phyloP scores from a whole-genome alignment of 2,329 filamentous ascomycete species.

The Diaporthe sp. region DNA sequence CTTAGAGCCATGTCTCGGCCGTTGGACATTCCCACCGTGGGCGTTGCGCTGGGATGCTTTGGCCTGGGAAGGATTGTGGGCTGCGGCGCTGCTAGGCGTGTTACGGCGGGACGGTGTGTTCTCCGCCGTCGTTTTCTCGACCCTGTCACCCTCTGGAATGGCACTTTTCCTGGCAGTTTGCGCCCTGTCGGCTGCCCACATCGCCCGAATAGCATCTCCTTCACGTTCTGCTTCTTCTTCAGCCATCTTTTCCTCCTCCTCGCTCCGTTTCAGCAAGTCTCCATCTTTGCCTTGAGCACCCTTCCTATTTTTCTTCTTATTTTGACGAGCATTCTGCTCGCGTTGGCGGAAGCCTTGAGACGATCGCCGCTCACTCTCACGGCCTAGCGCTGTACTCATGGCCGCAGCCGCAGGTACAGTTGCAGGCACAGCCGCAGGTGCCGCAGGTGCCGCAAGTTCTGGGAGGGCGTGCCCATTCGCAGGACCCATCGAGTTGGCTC shows the following conservation, averaged over 20 bases:
- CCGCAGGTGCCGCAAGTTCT: constrained; percentile 1
- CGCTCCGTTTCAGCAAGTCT: constrained; percentile 31
- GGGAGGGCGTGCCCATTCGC: neutral
- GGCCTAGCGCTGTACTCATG: constrained; percentile 18
- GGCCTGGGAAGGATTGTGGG: constrained; percentile 2
- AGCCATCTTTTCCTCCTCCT: constrained; percentile 46
- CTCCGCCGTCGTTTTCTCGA: constrained; percentile 34
- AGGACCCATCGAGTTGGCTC: neutral
- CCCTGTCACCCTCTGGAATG: constrained; percentile 46
- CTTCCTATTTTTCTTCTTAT: constrained; percentile 43
- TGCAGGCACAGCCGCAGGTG: neutral
- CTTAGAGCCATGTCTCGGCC: constrained; percentile 37
- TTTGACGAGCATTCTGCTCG: constrained; percentile 33
- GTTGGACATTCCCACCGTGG: neutral
- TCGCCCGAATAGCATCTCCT: constrained; percentile 50
- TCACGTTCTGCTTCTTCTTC: constrained; percentile 49
- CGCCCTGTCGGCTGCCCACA: constrained; percentile 51
- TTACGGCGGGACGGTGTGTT: constrained; percentile 20
- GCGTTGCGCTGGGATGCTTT: constrained; percentile 15
- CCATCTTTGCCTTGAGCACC: constrained; percentile 35
- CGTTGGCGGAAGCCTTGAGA: constrained; percentile 41
- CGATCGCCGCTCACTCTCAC: constrained; percentile 41
- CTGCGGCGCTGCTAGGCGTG: neutral
- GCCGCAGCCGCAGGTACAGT: constrained; percentile 6
- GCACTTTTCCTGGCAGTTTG: constrained; percentile 45